Conservation (phyloP, 1,284 basidiomycete species). For the Laetiporus sulphureus region DNA sequence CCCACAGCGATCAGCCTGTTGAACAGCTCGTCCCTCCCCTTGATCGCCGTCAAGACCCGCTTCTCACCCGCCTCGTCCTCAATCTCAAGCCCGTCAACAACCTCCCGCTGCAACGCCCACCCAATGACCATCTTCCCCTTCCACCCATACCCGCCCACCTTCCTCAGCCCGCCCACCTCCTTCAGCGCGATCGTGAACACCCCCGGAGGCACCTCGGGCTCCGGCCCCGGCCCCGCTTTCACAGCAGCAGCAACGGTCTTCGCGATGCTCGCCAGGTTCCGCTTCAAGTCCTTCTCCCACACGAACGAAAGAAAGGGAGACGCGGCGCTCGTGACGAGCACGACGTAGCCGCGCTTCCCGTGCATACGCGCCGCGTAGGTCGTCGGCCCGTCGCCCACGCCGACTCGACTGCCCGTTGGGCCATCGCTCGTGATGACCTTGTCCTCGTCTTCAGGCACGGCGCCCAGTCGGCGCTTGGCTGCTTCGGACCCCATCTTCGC, state of each 20-base stretch:
- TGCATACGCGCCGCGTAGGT: conserved; percentile 21
- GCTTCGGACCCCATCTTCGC: conserved; percentile 22
- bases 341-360: conserved; percentile 20
- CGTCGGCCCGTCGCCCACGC: conserved; percentile 22
- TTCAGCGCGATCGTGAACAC: conserved; percentile 19
- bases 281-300: conserved; percentile 15
- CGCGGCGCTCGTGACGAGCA: conserved; percentile 22
- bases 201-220: conserved; percentile 15
- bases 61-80: conserved; percentile 40
- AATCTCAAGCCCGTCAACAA: conserved; percentile 48
- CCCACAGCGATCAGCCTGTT: conserved; percentile 21
- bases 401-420: conserved; percentile 8
- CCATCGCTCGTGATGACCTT: neutral
- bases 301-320: conserved; percentile 24
- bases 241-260: conserved; percentile 5
- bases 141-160: conserved; percentile 30
- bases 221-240: conserved; percentile 4
- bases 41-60: conserved; percentile 35
- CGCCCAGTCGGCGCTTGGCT: conserved; percentile 22
- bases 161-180: conserved; percentile 20
- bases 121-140: conserved; percentile 53
- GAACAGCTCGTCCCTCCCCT: conserved; percentile 36
- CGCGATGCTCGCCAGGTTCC: conserved; percentile 10
- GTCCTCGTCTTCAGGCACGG: conserved; percentile 9
- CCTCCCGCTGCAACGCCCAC: conserved; percentile 46